Evolutionary conservation across 208 protist species (phyloP).

Genomic region (Tetramitus jugosus): DNA sequence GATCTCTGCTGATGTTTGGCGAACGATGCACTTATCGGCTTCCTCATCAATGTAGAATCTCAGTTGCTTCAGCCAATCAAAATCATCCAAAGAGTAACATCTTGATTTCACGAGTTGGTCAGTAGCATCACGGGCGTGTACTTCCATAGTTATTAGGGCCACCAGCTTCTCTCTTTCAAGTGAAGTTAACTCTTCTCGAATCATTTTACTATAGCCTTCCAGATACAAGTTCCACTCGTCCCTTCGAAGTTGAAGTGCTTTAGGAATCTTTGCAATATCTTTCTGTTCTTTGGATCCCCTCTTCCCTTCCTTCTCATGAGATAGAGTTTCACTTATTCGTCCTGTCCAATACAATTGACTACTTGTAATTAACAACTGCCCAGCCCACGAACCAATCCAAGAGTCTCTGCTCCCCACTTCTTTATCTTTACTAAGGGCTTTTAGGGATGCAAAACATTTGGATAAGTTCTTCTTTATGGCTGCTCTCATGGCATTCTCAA

Average conservation of each 20-base stretch:
- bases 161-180: slow-evolving; percentile 88
- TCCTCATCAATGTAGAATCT: slow-evolving; percentile 84
- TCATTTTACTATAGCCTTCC: slow-evolving; percentile 85
- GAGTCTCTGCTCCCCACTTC: slow-evolving; percentile 54
- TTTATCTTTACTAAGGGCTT: slow-evolving; percentile 61
- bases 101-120: slow-evolving; percentile 73
- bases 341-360: slow-evolving; percentile 90
- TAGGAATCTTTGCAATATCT: slow-evolving; percentile 68
- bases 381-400: slow-evolving; percentile 78
- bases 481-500: slow-evolving; percentile 82
- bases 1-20: slow-evolving; percentile 78
- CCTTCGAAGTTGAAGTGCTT: slow-evolving; percentile 75
- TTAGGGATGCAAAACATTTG: slow-evolving; percentile 62
- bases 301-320: slow-evolving; percentile 61
- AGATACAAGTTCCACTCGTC: slow-evolving; percentile 72
- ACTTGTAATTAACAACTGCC: slow-evolving; percentile 85
- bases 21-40: slow-evolving; percentile 62
- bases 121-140: slow-evolving; percentile 94
- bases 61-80: slow-evolving; percentile 92
- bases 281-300: slow-evolving; percentile 40
- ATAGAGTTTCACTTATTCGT: slow-evolving; percentile 64
- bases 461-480: slow-evolving; percentile 72
- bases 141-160: slow-evolving; percentile 94
- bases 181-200: slow-evolving; percentile 73
- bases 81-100: slow-evolving; percentile 70